These are phyloP conservation scores for Clonostachys sp. DNA, from an alignment of 2,329 filamentous ascomycete species.

Conservation along the genomic window DNA sequence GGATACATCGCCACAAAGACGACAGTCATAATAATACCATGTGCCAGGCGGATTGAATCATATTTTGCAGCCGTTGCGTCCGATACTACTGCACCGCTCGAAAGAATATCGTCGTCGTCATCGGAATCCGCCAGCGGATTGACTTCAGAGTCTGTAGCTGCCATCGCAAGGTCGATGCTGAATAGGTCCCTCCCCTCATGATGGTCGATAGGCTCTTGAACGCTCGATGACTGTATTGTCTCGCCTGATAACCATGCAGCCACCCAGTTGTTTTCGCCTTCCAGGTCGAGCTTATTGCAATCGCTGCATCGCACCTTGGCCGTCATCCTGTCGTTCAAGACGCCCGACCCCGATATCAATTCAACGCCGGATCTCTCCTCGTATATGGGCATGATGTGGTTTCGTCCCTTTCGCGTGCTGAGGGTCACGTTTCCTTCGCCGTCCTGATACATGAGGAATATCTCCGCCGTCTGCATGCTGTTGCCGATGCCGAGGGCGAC, in stretches of 20 bases:
- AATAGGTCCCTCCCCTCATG: conserved; percentile 42
- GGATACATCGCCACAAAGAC: conserved; percentile 57
- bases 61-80: conserved; percentile 3
- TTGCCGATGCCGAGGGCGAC: conserved; percentile 54
- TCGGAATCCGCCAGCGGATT: conserved; percentile 43
- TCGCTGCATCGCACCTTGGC: conserved; percentile 54
- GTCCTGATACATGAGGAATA: conserved; percentile 59
- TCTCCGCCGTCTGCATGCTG: conserved; percentile 51
- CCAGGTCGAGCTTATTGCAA: conserved; percentile 34
- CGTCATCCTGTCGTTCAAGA: conserved; percentile 40
- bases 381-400: conserved; percentile 43
- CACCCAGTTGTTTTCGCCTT: conserved; percentile 41
- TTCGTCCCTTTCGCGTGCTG: conserved; percentile 46
- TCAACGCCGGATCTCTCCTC: conserved; percentile 36
- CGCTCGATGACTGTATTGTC: conserved; percentile 37
- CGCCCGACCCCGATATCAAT: conserved; percentile 55
- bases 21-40: conserved; percentile 58
- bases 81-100: neutral
- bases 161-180: conserved; percentile 41
- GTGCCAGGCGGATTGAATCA: conserved; percentile 30
- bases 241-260: conserved; percentile 45
- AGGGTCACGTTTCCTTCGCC: conserved; percentile 56
- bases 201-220: conserved; percentile 29
- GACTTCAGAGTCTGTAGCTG: conserved; percentile 36
- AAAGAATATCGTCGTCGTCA: conserved; percentile 3